A percentile compares a stretch with the other conserved stretches of the same genome.
phyloP scores from a whole-genome alignment of 805 yeast species.

The Maudiozyma saulgeensis region DNA sequence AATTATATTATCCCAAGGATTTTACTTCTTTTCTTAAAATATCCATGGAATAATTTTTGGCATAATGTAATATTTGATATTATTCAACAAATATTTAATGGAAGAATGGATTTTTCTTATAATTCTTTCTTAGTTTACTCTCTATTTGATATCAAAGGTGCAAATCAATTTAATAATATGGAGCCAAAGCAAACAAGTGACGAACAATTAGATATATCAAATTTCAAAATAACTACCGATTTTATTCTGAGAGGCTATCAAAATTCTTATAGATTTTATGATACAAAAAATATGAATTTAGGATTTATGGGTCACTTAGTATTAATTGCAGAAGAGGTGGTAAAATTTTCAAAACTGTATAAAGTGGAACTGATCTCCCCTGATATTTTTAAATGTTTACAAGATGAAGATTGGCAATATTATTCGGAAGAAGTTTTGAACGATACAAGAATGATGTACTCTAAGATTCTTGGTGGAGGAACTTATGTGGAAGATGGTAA shows the following conservation, averaged over 20 bases:
- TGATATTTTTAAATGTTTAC: slow-evolving; percentile 17
- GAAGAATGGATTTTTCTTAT: slow-evolving; percentile 72
- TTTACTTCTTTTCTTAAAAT: slow-evolving; percentile 61
- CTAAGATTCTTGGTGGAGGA: slow-evolving; percentile 28
- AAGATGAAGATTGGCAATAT: slow-evolving; percentile 20
- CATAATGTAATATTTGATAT: slow-evolving; percentile 95
- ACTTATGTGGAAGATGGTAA: slow-evolving; percentile 21
- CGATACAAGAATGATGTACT: slow-evolving; percentile 26
- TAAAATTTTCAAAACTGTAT: slow-evolving; percentile 53
- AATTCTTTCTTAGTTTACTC: slow-evolving; percentile 56
- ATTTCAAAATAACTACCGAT: slow-evolving; percentile 49
- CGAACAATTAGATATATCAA: background rate
- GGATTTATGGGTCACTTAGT: slow-evolving; percentile 96
- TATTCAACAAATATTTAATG: slow-evolving; percentile 87
- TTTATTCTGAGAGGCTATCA: slow-evolving; percentile 53
- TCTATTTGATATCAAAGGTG: slow-evolving; percentile 14
- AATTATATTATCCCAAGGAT: slow-evolving; percentile 57
- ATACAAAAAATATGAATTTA: slow-evolving; percentile 50
- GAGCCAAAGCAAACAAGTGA: slow-evolving; percentile 32
- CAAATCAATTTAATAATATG: slow-evolving; percentile 5
- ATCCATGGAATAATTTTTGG: slow-evolving; percentile 93
- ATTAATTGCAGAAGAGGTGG: slow-evolving; percentile 87
- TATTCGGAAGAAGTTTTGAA: slow-evolving; percentile 23
- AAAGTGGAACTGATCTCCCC: slow-evolving; percentile 25
- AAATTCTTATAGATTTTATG: slow-evolving; percentile 50